These are phyloP conservation scores for Neopestalotiopsis clavispora DNA, from an alignment of 2,329 filamentous ascomycete genomes.

Conservation along the genomic window DNA sequence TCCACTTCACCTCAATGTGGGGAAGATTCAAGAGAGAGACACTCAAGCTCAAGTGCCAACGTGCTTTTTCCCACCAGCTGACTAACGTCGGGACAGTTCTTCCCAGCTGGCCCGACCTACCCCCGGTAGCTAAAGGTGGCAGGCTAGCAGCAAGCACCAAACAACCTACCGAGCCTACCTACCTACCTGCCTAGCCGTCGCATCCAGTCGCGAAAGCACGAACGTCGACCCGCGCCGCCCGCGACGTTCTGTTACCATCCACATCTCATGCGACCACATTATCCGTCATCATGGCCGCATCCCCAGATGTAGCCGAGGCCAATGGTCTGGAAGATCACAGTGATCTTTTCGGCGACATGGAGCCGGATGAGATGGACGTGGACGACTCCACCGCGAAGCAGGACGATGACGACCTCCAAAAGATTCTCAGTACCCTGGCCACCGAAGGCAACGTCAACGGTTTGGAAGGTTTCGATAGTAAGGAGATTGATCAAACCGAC, in stretches of 20 bases:
- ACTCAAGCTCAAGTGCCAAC: background rate
- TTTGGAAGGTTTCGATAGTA: conserved; percentile 42
- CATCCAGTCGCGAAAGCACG: background rate
- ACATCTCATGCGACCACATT: background rate
- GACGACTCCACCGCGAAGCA: conserved; percentile 30
- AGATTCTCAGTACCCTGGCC: conserved; percentile 54
- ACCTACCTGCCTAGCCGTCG: background rate
- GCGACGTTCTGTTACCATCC: background rate
- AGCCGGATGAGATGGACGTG: background rate
- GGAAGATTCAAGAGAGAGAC: too few species aligned
- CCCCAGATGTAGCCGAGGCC: conserved; percentile 8
- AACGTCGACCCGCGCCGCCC: background rate
- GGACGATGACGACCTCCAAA: conserved; percentile 42
- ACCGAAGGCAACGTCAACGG: conserved; percentile 41
- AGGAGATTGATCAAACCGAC: conserved; percentile 66
- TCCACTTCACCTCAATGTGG: too few species aligned
- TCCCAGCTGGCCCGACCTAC: background rate
- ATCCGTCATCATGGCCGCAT: conserved; percentile 6
- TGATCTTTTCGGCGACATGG: conserved; percentile 6
- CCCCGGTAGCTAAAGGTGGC: background rate
- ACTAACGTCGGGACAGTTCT: background rate
- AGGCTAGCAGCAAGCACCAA: background rate
- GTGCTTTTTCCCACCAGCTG: background rate
- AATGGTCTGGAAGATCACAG: conserved; percentile 3
- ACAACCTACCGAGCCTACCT: background rate